A percentile compares a stretch with the other conserved stretches of the same genome.
These are phyloP conservation scores for Lasiodiplodia theobromae DNA, from an alignment of 2,329 filamentous ascomycete species.

Conservation along the genomic window DNA sequence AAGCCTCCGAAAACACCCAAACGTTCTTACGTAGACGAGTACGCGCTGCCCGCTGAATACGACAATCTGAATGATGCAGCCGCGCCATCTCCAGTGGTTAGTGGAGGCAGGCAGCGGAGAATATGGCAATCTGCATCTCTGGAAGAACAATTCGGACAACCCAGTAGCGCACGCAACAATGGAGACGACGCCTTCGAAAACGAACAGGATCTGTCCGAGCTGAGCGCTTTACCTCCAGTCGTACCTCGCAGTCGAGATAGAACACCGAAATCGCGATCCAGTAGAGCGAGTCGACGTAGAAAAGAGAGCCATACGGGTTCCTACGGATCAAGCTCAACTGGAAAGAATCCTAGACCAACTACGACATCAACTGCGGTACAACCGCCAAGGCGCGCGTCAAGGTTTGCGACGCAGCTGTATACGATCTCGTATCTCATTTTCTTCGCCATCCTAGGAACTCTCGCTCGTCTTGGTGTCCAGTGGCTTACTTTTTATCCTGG, in stretches of 20 bases:
- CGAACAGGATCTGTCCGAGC: slow-evolving; percentile 13
- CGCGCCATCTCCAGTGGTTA: slow-evolving; percentile 30
- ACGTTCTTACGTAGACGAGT: slow-evolving; percentile 28
- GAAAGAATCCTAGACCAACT: background rate
- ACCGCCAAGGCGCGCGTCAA: slow-evolving; percentile 34
- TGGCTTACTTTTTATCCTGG: slow-evolving; percentile 81
- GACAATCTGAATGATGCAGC: slow-evolving; percentile 28
- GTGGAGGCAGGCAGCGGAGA: slow-evolving; percentile 6
- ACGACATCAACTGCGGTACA: background rate
- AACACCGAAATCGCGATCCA: background rate
- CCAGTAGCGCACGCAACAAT: slow-evolving; percentile 7
- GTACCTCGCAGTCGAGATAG: slow-evolving; percentile 23
- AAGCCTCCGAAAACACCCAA: background rate
- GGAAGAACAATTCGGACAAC: slow-evolving; percentile 46
- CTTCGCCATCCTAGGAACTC: slow-evolving; percentile 83
- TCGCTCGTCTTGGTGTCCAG: slow-evolving; percentile 81
- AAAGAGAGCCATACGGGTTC: background rate
- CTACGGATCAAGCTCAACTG: slow-evolving; percentile 3
- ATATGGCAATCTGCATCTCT: slow-evolving; percentile 46
- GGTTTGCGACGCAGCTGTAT: slow-evolving; percentile 55
- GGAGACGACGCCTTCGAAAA: slow-evolving; percentile 2
- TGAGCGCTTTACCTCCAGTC: slow-evolving; percentile 26
- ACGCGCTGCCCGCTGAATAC: slow-evolving; percentile 36
- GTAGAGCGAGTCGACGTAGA: slow-evolving; percentile 3
- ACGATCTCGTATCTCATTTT: slow-evolving; percentile 83